Evolutionary conservation across 768 basidiomycete species (phyloP).

Genomic region (Termitomyces sp.): DNA sequence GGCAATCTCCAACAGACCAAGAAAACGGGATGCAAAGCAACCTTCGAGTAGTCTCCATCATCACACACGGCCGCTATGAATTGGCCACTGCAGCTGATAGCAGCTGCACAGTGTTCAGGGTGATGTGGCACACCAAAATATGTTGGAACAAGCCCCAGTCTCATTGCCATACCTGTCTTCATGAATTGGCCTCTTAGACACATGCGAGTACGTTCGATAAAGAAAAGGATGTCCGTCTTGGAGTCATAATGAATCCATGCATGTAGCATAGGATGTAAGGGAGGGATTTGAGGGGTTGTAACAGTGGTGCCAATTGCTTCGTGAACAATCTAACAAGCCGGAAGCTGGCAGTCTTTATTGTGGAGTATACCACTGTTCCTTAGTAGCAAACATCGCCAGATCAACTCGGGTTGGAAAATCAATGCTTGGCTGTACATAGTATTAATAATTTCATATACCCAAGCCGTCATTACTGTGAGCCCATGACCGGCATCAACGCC

Average conservation of each 20-base stretch:
- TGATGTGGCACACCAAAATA: neutral
- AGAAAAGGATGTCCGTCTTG: neutral
- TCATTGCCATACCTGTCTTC: slow-evolving; percentile 2
- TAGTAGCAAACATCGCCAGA: neutral
- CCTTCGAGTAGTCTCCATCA: neutral
- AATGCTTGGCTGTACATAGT: neutral
- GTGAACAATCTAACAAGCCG: neutral
- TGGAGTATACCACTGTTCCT: no score
- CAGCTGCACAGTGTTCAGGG: neutral
- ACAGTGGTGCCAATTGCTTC: neutral
- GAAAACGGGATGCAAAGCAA: neutral
- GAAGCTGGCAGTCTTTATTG: neutral
- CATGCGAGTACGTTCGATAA: neutral
- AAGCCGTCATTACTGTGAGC: neutral
- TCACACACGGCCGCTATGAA: slow-evolving; percentile 1
- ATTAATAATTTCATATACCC: neutral
- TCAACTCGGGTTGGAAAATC: neutral
- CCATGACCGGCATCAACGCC: neutral
- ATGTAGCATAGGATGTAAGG: no score
- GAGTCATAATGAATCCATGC: slow-evolving; percentile 6
- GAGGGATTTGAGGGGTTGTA: neutral
- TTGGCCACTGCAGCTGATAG: neutral
- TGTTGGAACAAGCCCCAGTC: neutral
- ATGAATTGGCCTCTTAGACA: neutral
- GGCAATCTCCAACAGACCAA: slow-evolving; percentile 4